A percentile compares a stretch with the other conserved stretches of the same genome.
Evolutionary conservation across 768 basidiomycete species (phyloP).

Genomic region (Leccinum incarnatum): DNA sequence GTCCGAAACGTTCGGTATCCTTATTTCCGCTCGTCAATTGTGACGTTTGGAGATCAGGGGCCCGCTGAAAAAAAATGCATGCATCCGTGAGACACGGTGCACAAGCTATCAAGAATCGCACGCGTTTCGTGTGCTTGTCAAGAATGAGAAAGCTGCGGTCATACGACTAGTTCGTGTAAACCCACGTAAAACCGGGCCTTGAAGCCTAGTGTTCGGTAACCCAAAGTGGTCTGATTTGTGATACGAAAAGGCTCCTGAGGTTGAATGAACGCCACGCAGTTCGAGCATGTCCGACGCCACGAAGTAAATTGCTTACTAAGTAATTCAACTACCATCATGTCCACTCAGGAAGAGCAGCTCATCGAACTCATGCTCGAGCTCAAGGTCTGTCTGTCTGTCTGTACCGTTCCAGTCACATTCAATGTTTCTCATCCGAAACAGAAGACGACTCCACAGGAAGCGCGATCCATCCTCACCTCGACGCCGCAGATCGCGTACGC

Average conservation of each 20-base stretch:
- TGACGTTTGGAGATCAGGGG: not conserved
- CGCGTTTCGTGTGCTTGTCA: too few species aligned
- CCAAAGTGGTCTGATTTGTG: not conserved
- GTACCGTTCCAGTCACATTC: not conserved
- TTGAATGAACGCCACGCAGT: not conserved
- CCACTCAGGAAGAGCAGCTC: conserved; percentile 62
- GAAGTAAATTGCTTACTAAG: too few species aligned
- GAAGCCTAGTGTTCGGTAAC: not conserved
- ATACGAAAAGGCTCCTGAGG: not conserved
- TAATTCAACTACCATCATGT: conserved; percentile 36
- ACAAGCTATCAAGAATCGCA: not conserved
- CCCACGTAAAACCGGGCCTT: conserved; percentile 1
- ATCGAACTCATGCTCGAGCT: conserved; percentile 74
- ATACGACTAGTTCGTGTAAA: not conserved
- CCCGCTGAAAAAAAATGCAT: not conserved
- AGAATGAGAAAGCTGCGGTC: not conserved
- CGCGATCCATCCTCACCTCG: conserved; percentile 62
- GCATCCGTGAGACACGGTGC: not conserved
- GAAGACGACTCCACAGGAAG: conserved; percentile 75
- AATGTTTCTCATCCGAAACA: conserved; percentile 24
- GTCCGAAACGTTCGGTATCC: too few species aligned
- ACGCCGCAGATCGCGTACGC: conserved; percentile 79
- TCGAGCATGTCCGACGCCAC: not conserved
- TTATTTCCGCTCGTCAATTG: not conserved
- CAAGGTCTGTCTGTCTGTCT: conserved; percentile 40